Evolutionary conservation across 768 basidiomycete species (phyloP), one percentile per base, ranked within the genome.

Genomic region (Lyophyllum shimeji): DNA sequence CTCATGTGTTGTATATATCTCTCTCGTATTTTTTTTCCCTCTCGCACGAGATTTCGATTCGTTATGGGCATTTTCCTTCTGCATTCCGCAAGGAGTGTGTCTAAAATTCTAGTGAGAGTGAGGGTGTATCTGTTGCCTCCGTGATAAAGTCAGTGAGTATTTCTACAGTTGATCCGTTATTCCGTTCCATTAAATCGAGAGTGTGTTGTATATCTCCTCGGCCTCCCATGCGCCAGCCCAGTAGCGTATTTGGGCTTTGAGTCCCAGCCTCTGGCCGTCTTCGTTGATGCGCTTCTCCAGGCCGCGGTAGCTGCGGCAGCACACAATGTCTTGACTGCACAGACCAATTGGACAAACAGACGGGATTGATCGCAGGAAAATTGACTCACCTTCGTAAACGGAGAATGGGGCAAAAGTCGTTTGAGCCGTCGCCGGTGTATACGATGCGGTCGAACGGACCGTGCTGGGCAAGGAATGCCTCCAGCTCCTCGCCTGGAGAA

Each of bases 181-280:
- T 42, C 12, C 43, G 11, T 44, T 23, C 3, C 13, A 46, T 44
- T 50, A 54, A 20, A 55, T 62, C 61, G 71, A 76, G 18, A 83
- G 69, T 24, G 67, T 71, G 39, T 66, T 68, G 64, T 93, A 90
- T 43, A 83, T 79, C 71, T 96, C 93, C 69, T 98, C 96, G 45
- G 95, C 86, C 69, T 98, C 93, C 96, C 96, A 98, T 43, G 95
- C 95, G 34, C 93, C 94, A 7, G 83, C 83, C 96, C 96, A 98
- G 67, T 91, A 89, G 62, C 83, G 77, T 56, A 95, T 82, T 52
- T 85, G 69, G 63, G 87, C 87, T 55, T 83, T 81, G 57, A 97
- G 79, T 11, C 90, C 90, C 11, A 72, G 71, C 34, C 69, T 70
- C 42, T 77, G 64, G 2, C 90, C 90, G 56, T 97, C 91, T 47